phyloP scores from a whole-genome alignment of 768 basidiomycete genomes.

The Mycena alexandri region DNA sequence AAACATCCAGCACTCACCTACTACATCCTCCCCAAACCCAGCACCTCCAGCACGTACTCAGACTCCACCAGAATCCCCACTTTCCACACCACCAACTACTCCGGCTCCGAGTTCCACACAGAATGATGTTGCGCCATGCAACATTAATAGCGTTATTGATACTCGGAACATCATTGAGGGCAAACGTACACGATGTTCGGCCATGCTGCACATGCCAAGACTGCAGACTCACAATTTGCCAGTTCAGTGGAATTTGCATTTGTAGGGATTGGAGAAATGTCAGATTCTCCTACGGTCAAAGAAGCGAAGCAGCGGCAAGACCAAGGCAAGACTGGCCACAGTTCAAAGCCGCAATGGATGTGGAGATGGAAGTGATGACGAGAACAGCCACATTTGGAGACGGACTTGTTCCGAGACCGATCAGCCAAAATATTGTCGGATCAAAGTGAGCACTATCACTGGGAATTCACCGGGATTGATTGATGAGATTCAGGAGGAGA shows the following conservation, averaged over 20 bases:
- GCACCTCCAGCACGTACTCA: background rate
- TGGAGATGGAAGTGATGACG: constrained; percentile 27
- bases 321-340: no score
- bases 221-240: background rate
- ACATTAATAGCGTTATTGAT: constrained; percentile 27
- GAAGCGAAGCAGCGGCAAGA: constrained; percentile 21
- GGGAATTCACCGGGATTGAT: constrained; percentile 32
- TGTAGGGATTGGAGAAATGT: constrained; percentile 9
- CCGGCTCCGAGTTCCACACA: background rate
- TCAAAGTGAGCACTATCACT: constrained; percentile 44
- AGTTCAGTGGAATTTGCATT: constrained; percentile 19
- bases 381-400: constrained; percentile 26
- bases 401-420: constrained; percentile 39
- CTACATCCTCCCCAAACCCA: background rate
- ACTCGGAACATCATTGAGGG: constrained; percentile 26
- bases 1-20: constrained; percentile 36
- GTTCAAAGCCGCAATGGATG: constrained; percentile 18
- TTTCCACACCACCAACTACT: constrained; percentile 24
- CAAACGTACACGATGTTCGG: constrained; percentile 17
- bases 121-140: constrained; percentile 10
- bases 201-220: background rate
- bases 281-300: constrained; percentile 22
- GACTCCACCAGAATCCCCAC: constrained; percentile 13
- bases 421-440: constrained; percentile 39
- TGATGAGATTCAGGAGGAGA: constrained; percentile 38